phyloP scores from a whole-genome alignment of 2,329 filamentous ascomycete genomes.

The Cercospora sojina region DNA sequence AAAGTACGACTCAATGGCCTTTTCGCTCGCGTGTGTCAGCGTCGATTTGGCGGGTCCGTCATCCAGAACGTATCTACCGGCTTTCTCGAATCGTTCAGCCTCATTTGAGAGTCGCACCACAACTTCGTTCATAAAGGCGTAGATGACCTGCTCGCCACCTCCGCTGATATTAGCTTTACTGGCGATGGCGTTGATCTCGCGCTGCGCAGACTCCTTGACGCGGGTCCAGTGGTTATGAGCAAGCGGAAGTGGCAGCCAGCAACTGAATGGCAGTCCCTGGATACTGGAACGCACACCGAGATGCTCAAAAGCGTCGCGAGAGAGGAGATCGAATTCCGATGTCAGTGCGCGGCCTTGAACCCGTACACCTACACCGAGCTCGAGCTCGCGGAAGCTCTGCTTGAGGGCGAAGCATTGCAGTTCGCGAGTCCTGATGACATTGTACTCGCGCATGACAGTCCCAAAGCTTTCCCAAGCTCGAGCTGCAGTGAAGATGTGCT shows the following conservation, averaged over 20 bases:
- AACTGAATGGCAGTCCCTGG: conserved; percentile 23
- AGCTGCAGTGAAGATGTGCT: conserved; percentile 19
- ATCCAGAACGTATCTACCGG: background rate
- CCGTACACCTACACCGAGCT: conserved; percentile 27
- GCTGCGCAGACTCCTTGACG: conserved; percentile 10
- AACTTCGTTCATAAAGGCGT: conserved; percentile 30
- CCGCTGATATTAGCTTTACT: conserved; percentile 2
- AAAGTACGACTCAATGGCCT: conserved; percentile 30
- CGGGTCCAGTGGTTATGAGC: conserved; percentile 25
- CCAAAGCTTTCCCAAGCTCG: conserved; percentile 28
- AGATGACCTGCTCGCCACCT: conserved; percentile 22
- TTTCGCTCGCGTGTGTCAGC: conserved; percentile 26
- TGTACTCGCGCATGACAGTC: conserved; percentile 20
- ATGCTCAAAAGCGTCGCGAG: conserved; percentile 21
- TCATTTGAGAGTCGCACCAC: conserved; percentile 23
- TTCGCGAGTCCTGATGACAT: conserved; percentile 27
- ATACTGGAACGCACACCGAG: conserved; percentile 21
- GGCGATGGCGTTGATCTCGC: conserved; percentile 14
- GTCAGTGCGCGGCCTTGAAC: conserved; percentile 17
- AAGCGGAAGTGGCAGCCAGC: conserved; percentile 29
- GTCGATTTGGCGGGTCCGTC: conserved; percentile 18
- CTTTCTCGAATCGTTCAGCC: conserved; percentile 10
- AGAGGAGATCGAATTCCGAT: conserved; percentile 31
- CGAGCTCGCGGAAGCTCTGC: conserved; percentile 22
- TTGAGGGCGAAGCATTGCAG: conserved; percentile 31